phyloP scores from a whole-genome alignment of 345 rosid species.

The Citrus cavaleriei region DNA sequence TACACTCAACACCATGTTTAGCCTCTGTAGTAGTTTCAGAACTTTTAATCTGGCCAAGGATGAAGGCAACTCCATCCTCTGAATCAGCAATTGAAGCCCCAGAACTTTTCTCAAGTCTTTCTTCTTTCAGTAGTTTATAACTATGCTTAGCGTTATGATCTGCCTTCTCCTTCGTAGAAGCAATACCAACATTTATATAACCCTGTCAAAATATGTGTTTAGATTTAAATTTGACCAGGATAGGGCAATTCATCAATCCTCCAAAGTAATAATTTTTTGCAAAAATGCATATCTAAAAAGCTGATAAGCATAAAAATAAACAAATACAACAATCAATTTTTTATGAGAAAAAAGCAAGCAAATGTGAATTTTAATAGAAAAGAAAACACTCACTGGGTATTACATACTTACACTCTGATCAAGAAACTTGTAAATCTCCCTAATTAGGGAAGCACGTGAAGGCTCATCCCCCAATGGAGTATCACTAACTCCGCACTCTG shows the following conservation, averaged over 20 bases:
- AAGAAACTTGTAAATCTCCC: slow-evolving; percentile 84
- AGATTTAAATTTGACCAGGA: slow-evolving; percentile 1
- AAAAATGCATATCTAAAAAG: slow-evolving; percentile 10
- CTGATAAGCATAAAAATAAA: not conserved
- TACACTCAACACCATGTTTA: slow-evolving; percentile 38
- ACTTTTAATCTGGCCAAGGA: slow-evolving; percentile 59
- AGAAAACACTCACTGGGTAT: not conserved
- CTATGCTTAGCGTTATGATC: slow-evolving; percentile 34
- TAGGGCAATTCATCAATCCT: not conserved
- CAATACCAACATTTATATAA: slow-evolving; percentile 91
- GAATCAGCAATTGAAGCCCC: slow-evolving; percentile 60
- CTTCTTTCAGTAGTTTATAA: slow-evolving; percentile 47
- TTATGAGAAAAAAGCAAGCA: not conserved
- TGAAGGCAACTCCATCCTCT: slow-evolving; percentile 73
- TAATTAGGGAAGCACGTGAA: slow-evolving; percentile 55
- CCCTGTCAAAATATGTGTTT: slow-evolving; percentile 52
- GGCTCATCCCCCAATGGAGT: slow-evolving; percentile 53
- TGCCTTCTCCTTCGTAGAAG: slow-evolving; percentile 56
- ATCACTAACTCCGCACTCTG: slow-evolving; percentile 62
- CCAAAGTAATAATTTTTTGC: not conserved
- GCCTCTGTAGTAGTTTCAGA: slow-evolving; percentile 45
- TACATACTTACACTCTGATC: slow-evolving; percentile 82
- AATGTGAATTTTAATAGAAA: not conserved
- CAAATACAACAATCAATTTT: not conserved
- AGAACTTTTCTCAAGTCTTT: slow-evolving; percentile 44